These are phyloP conservation scores for Aureobasidium vineae DNA, from an alignment of 2,329 filamentous ascomycete species.

Conservation along the genomic window DNA sequence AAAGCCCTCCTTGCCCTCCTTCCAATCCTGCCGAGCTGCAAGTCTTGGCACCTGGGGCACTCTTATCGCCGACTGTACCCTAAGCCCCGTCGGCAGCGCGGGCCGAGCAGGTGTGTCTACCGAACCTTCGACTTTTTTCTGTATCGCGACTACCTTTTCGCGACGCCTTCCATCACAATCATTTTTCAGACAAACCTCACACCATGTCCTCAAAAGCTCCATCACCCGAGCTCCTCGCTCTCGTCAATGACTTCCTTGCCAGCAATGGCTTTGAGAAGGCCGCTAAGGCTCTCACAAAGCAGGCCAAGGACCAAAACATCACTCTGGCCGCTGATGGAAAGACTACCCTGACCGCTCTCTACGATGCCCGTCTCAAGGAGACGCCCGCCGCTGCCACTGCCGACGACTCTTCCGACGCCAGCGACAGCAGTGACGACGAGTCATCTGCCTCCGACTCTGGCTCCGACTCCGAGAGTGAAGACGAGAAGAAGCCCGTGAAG, in stretches of 20 bases:
- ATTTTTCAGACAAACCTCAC: not conserved
- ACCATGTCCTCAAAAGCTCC: constrained; percentile 22
- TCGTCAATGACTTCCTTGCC: constrained; percentile 34
- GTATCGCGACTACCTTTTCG: constrained; percentile 18
- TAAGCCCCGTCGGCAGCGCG: constrained; percentile 13
- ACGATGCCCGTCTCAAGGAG: constrained; percentile 32
- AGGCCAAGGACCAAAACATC: constrained; percentile 37
- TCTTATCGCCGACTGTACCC: not conserved
- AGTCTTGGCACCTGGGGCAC: constrained; percentile 12
- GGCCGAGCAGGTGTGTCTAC: constrained; percentile 14
- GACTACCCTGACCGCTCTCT: constrained; percentile 32
- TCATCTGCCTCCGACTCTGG: constrained; percentile 29
- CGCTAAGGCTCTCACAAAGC: constrained; percentile 34
- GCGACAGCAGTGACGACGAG: constrained; percentile 27
- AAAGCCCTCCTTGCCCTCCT: not conserved
- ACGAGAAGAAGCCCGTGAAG: constrained; percentile 27
- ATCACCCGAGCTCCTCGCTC: constrained; percentile 26
- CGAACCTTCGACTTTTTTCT: constrained; percentile 19
- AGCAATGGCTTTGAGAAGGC: constrained; percentile 38
- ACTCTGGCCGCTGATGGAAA: constrained; percentile 31
- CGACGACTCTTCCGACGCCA: constrained; percentile 27
- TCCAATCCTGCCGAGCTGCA: not conserved
- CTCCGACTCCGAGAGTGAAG: constrained; percentile 27
- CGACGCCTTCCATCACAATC: not conserved
- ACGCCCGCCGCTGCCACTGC: constrained; percentile 29